Base-by-base conservation (phyloP, 2,329 filamentous ascomycete species). In the Fusarium nanum region DNA sequence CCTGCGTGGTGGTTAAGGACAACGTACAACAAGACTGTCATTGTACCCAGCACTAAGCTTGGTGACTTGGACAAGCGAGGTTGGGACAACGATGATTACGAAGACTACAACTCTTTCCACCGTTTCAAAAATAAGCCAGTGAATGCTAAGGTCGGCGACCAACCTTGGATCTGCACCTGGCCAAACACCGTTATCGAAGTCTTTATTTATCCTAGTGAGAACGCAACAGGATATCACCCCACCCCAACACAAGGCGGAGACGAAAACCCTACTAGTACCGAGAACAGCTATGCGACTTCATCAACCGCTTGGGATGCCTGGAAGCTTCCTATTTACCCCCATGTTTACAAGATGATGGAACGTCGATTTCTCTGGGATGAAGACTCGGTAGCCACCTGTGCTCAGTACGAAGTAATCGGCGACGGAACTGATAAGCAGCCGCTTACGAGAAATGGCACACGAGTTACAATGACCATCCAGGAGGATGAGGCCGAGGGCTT, bases 111-210 rank as follows among this genome's bases (percentile, higher is more conserved):
- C 20, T 48, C 58, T 14, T 56, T 56, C 44, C 56, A 71, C 16
- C 73, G 64, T 8, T 75, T 68, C 20, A 71, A 69, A 54, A 72
- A 63, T 8, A 57, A 72, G 23, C 28, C 48, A 22, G 57, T 68
- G 5, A 75, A 76, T 13, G 80, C 81, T 1, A 75, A 81, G 62
- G 75, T 77, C 0, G 87, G 87, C 13, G 86, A 88, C 48, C 84
- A 79, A 60, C 84, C 85, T 2, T 89, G 87, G 87, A 81, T 89
- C 23, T 89, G 87, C 73, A 84, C 80, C 3, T 89, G 87, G 87
- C 85, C 86, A 4, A 80, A 83, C 28, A 88, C 86, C 1, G 79
- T 82, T 5, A 79, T 89, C 7, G 86, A 89, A 54, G 76, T 88
- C 6, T 88, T 88, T 69, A 85, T 89, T 42, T 89, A 88, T 67